Evolutionary conservation across 805 yeast species (phyloP), one percentile per base, ranked within the genome.

Genomic region (Brettanomyces naardenensis): DNA sequence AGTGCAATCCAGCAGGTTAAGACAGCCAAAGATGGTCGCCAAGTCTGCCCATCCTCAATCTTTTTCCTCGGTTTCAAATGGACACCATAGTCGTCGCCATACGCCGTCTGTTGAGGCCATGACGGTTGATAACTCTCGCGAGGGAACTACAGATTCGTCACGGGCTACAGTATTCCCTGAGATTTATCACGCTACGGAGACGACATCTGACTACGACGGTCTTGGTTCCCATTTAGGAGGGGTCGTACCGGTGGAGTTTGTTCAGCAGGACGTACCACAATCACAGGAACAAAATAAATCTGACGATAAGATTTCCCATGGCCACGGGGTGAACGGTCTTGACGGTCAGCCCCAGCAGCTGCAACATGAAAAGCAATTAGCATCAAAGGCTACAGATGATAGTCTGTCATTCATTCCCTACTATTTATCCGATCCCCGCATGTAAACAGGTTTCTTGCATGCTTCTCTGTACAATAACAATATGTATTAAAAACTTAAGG

Each of bases 371-470:
- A 19, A 15, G n/a, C n/a, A 27, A 14, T 27, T 18, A 14, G 30
- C 30, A 11, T 27, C 30, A 3, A 27, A 27, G 13, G 18, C n/a
- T 15, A 15, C 33, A 3, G 33, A 15, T 18, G 33, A 30, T 3
- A 6, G 20, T 6, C 21, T 31, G 26, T 11, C 25, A 11, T 31
- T 31, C 17, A 31, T 31, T 5, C 34, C 34, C 14, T 31, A 31
- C 5, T 31, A 31, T 21, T 17, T 31, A 10, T 31, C 34, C 6
- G 33, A 30, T 30, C 18, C 33, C 19, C 30, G n/a, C n/a, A n/a
- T n/a, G n/a, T n/a, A n/a, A n/a, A n/a, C n/a, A n/a, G n/a, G n/a
- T n/a, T n/a, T n/a, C n/a, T n/a, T n/a, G n/a, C n/a, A n/a, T n/a
- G n/a, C n/a, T n/a, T n/a, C n/a, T n/a, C n/a, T n/a, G n/a, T n/a